These are phyloP conservation scores for Cordyceps javanica DNA, from an alignment of 2,329 filamentous ascomycete genomes.

Conservation along the genomic window DNA sequence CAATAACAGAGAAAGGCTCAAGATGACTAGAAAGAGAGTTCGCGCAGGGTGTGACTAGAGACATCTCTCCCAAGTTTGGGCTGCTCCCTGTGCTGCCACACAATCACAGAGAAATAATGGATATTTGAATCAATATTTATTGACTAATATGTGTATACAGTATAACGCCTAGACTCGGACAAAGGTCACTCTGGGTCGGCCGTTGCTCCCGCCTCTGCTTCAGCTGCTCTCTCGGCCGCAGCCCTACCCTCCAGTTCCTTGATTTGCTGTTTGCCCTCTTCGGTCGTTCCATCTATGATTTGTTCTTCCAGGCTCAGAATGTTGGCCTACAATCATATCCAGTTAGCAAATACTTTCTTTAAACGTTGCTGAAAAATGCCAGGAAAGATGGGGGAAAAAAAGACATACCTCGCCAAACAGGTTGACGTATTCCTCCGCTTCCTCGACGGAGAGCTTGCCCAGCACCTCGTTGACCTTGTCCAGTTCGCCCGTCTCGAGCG, in stretches of 20 bases:
- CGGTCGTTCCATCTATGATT: constrained; percentile 91
- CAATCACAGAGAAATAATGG: neutral
- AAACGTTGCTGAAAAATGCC: neutral
- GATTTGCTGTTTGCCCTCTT: constrained; percentile 71
- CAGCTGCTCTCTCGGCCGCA: constrained; percentile 20
- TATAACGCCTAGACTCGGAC: neutral
- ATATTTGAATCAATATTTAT: neutral
- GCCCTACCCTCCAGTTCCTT: constrained; percentile 62
- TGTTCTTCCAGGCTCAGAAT: constrained; percentile 89
- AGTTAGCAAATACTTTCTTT: neutral
- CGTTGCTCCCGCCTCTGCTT: constrained; percentile 15
- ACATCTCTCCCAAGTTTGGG: neutral
- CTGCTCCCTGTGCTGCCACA: no score
- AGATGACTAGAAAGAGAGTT: no score
- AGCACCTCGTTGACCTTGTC: constrained; percentile 57
- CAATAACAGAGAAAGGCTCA: no score
- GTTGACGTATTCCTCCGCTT: constrained; percentile 79
- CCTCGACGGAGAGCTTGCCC: constrained; percentile 80
- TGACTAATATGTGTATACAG: neutral
- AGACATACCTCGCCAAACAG: constrained; percentile 60
- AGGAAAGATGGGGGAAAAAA: neutral
- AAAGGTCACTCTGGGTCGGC: constrained; percentile 34
- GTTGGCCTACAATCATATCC: constrained; percentile 50
- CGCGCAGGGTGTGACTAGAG: no score
- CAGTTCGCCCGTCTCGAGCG: constrained; percentile 80